phyloP scores from a whole-genome alignment of 129 eudicot genomes.

The Lonicera japonica region DNA sequence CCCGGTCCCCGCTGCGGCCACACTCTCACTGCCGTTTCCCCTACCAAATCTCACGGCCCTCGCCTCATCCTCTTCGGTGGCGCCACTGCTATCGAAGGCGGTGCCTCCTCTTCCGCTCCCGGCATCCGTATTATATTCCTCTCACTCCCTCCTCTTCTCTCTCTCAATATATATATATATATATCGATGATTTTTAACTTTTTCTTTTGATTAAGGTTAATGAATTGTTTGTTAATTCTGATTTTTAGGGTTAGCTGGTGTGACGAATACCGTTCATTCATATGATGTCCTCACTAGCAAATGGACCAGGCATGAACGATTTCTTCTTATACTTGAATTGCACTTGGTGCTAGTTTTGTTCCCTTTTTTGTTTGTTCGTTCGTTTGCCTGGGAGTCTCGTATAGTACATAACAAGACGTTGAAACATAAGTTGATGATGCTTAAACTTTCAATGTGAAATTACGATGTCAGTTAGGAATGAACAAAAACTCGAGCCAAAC shows the following conservation, averaged over 20 bases:
- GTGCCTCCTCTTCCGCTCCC: conserved; percentile 54
- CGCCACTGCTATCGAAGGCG: conserved; percentile 93
- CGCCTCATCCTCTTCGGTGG: conserved; percentile 89
- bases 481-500: no score
- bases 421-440: neutral
- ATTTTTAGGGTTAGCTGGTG: conserved; percentile 83
- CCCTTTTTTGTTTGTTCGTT: no score
- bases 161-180: neutral
- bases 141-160: neutral
- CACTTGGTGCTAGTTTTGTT: neutral
- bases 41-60: conserved; percentile 79
- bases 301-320: conserved; percentile 65
- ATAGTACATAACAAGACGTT: neutral
- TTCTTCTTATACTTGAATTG: neutral
- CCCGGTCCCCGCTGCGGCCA: conserved; percentile 94
- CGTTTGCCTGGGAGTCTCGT: neutral
- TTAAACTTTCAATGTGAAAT: no score
- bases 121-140: conserved; percentile 86
- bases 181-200: neutral
- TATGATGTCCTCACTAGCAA: conserved; percentile 84
- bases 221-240: conserved; percentile 7
- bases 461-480: no score
- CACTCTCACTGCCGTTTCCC: conserved; percentile 85
- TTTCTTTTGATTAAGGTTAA: neutral
- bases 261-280: conserved; percentile 85